A percentile compares a stretch with the other conserved stretches of the same genome.
These are phyloP conservation scores for Salix purpurea DNA, from an alignment of 345 rosid species.

Conservation along the genomic window DNA sequence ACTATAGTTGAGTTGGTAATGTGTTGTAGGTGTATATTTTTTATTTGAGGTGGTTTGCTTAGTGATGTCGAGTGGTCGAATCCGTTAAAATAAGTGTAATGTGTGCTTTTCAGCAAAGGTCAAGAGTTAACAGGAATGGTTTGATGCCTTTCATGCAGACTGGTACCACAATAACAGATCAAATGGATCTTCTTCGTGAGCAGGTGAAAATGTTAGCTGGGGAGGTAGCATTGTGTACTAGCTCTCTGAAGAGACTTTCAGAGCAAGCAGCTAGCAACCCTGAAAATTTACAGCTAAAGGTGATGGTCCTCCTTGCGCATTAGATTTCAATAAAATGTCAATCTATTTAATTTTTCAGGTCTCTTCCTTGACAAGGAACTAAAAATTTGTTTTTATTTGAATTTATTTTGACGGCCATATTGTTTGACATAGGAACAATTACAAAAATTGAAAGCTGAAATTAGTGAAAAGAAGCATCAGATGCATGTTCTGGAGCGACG, in stretches of 20 bases:
- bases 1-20: neutral
- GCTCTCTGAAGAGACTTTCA: conserved; percentile 60
- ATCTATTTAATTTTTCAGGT: neutral
- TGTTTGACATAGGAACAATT: conserved; percentile 43
- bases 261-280: conserved; percentile 48
- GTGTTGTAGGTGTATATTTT: too few species aligned
- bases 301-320: conserved; percentile 8
- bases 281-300: conserved; percentile 46
- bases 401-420: conserved; percentile 7
- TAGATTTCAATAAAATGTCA: neutral
- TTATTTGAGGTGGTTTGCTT: too few species aligned
- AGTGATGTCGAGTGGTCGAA: neutral
- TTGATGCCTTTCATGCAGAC: conserved; percentile 32
- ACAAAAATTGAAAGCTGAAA: conserved; percentile 54
- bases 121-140: conserved; percentile 16
- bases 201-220: conserved; percentile 72
- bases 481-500: conserved; percentile 52
- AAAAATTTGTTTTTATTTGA: neutral
- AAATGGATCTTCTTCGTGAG: conserved; percentile 74
- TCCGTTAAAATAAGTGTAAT: neutral
- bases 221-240: conserved; percentile 60
- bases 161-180: conserved; percentile 55
- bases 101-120: neutral
- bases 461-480: conserved; percentile 59
- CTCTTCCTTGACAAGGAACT: neutral